phyloP scores from a whole-genome alignment of 495 filamentous ascomycete species.

The Tuber calosporum region DNA sequence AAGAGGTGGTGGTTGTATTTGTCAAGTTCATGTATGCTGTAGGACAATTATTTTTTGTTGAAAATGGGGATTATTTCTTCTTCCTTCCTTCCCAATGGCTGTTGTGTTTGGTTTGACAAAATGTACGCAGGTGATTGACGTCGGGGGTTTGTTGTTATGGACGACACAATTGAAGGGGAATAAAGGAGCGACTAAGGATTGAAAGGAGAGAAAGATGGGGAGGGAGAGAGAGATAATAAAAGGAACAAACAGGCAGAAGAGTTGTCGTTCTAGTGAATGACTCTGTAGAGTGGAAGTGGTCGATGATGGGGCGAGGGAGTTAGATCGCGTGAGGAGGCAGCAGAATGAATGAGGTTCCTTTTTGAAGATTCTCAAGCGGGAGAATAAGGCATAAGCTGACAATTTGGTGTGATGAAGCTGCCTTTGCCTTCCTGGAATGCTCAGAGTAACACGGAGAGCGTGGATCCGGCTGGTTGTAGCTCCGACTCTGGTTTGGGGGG shows the following conservation, averaged over 20 bases:
- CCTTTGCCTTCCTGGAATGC: neutral
- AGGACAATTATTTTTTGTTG: neutral
- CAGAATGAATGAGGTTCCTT: conserved; percentile 12
- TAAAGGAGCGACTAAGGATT: conserved; percentile 6
- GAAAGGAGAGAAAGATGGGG: neutral
- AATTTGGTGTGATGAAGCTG: conserved; percentile 2
- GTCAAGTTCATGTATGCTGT: conserved; percentile 29
- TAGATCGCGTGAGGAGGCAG: conserved; percentile 25
- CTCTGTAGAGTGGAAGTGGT: neutral
- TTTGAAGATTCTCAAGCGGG: neutral
- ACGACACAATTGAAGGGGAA: conserved; percentile 8
- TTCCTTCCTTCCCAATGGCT: neutral
- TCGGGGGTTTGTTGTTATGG: conserved; percentile 3
- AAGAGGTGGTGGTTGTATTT: conserved; percentile 55
- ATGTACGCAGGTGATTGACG: neutral
- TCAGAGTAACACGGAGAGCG: neutral
- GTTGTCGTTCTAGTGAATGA: neutral
- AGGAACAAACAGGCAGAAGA: neutral
- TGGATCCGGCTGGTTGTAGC: conserved; percentile 1
- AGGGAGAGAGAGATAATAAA: neutral
- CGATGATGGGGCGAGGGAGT: neutral
- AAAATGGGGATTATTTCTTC: neutral
- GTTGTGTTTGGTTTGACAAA: neutral
- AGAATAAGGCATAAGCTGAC: neutral
- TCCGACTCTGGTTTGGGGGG: neutral